Base-by-base conservation (phyloP, 495 filamentous ascomycete genomes). In the Daldinia caldariorum region DNA sequence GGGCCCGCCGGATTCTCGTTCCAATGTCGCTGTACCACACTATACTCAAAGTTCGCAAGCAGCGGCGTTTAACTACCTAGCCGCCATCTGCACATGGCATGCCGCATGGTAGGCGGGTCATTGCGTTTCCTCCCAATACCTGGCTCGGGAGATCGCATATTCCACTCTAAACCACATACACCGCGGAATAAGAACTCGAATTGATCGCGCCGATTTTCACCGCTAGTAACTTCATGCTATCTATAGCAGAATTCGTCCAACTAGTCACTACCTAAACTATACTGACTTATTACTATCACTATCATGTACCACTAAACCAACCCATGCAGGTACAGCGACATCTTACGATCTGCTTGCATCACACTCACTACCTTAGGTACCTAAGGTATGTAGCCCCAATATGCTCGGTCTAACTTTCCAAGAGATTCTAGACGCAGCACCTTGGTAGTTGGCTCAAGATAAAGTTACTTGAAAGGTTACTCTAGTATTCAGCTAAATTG, bases 301-400 rank as follows among this genome's bases (percentile, higher is more conserved):
- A 32, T 29, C 12, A 61, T 61, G 51, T 62, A 26, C 37, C 14
- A 50, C 63, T 60, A 56, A 38, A 43, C 39, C 51, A 38, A 51
- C 39, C 51, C 20, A 72, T 72, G 69, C 69, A 72, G 69, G 69
- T 63, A 72, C 69, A 35, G 60, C 41, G 12, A 2, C 20, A 62
- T 58, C 31, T 43, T 47, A 31, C 43, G 45, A 51, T 38, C 57
- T 63, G 9, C 53, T 58, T 67, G 41, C 53, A 59, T 55, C 7
- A 31, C 56, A 43, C 58, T 47, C 54, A 20, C 26, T 26, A 26
- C 26, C n/a, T n/a, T n/a, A n/a, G n/a, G n/a, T n/a, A n/a, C n/a
- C n/a, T n/a, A n/a, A n/a, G n/a, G n/a, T n/a, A n/a, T n/a, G 47
- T 49, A 47, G 41, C 38, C 54, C 29, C 29, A 41, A 14, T 29